A percentile compares a stretch with the other conserved stretches of the same genome.
phyloP scores from a whole-genome alignment of 2,329 filamentous ascomycete species.

The Fusarium solani-melongenae region DNA sequence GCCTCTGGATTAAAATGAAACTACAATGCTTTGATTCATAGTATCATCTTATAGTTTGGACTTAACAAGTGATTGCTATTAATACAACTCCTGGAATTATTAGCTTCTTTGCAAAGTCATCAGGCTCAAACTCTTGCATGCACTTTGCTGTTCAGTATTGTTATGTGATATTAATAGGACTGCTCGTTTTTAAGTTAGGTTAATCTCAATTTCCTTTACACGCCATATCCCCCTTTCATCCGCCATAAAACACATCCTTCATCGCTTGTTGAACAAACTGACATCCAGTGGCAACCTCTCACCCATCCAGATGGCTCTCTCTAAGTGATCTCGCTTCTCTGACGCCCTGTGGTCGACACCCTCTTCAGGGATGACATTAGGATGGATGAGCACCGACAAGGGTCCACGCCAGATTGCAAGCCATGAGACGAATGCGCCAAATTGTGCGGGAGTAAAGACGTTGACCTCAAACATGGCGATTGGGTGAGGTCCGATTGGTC shows the following conservation, averaged over 20 bases:
- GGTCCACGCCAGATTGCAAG: slow-evolving; percentile 84
- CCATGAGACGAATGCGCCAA: slow-evolving; percentile 90
- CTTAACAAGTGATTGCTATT: too few relatives aligned
- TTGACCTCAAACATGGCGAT: slow-evolving; percentile 95
- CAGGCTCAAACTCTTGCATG: neutral
- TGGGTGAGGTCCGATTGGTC: slow-evolving; percentile 83
- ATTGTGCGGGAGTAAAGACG: slow-evolving; percentile 84
- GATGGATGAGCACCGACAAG: slow-evolving; percentile 82
- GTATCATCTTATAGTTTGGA: too few relatives aligned
- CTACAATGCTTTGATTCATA: too few relatives aligned
- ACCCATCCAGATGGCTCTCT: slow-evolving; percentile 80
- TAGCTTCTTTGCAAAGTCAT: neutral
- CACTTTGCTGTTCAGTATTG: neutral
- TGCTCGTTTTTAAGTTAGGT: neutral
- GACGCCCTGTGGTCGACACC: slow-evolving; percentile 44
- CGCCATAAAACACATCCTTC: neutral
- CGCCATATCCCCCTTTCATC: neutral
- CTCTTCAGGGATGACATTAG: slow-evolving; percentile 73
- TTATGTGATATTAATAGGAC: neutral
- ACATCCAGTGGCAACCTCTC: slow-evolving; percentile 70
- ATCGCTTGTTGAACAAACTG: slow-evolving; percentile 21
- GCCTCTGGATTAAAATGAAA: too few relatives aligned
- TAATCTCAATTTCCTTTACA: neutral
- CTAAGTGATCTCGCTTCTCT: slow-evolving; percentile 69
- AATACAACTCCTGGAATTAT: too few relatives aligned